Base-by-base conservation (phyloP, 345 rosid species). In the Lepidium sativum region DNA sequence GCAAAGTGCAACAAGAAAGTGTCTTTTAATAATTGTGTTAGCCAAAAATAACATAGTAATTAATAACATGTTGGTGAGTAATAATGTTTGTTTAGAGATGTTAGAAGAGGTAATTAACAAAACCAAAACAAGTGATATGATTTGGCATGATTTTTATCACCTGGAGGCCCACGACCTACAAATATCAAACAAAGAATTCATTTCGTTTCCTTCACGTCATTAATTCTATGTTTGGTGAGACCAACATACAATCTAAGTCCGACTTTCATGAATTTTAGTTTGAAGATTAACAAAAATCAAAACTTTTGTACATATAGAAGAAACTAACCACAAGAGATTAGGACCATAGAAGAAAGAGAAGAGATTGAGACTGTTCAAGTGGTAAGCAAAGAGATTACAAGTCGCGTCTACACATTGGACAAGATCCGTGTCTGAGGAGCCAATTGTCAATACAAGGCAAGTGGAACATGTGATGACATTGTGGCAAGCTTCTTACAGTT, bases 381-480 rank as follows among this genome's bases (percentile, higher is more conserved):
- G 50, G 71, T 43, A 65, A 50, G 52, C 29, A 4, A n/a, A n/a
- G 32, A 48, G n/a, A 29, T 58, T 76, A 95, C 63, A 91, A 87
- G 76, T 91, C 94, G 59, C 97, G 81, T 75, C 99, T 83, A 82
- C 99, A 95, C 45, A 95, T 68, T 1, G 99, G 99, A 73, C 98
- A 95, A 21, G 99, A 95, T 18, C 87, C 96, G 41, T 91, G 98
- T 61, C 79, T 80, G 4, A 83, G 74, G n/a, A 95, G 96, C 99
- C 99, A 95, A 70, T 83, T 88, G 76, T 95, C 99, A 71, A 91
- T 95, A 83, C 99, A 88, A 16, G 96, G 94, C 51, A 86, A 81
- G 71, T 95, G 99, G 80, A 95, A 95, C 91, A 91, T 81, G 84
- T 86, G 99, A 70, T 91, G 92, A 75, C 99, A 95, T 35, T 91